Evolutionary conservation across 2,329 filamentous ascomycete species (phyloP).

Genomic region (Nemania abortiva): DNA sequence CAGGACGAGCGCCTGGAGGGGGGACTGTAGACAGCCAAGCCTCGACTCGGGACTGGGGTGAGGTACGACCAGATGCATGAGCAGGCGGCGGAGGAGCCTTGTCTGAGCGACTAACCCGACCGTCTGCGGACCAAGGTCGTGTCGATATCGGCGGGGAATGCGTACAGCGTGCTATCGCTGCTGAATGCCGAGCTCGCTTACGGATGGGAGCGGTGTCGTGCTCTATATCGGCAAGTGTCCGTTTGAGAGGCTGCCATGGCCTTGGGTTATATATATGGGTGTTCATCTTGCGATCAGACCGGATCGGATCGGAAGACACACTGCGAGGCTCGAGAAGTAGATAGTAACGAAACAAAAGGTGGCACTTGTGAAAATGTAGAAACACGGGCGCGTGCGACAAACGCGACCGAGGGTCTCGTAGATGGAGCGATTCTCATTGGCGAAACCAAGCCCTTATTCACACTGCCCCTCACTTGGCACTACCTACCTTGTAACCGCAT

Average conservation of each 20-base stretch:
- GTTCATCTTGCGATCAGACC: neutral
- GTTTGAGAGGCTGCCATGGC: neutral
- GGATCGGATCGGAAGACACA: no score
- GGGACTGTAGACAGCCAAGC: neutral
- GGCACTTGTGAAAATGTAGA: no score
- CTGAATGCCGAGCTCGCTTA: neutral
- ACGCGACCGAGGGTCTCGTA: no score
- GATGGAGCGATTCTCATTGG: no score
- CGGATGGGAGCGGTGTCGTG: neutral
- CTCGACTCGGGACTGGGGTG: neutral
- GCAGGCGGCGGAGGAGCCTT: neutral
- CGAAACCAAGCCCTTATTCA: no score
- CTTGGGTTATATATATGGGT: neutral
- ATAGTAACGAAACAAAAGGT: no score
- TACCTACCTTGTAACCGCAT: no score
- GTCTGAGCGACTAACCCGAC: neutral
- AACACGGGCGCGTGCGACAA: no score
- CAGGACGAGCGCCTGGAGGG: neutral
- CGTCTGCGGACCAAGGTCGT: neutral
- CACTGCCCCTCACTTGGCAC: no score
- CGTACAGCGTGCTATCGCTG: neutral
- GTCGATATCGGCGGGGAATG: neutral
- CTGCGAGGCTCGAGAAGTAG: no score
- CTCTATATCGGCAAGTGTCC: neutral
- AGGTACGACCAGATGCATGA: neutral